Base-by-base conservation (phyloP, 2,329 filamentous ascomycete species). In the Rutstroemia sp. region DNA sequence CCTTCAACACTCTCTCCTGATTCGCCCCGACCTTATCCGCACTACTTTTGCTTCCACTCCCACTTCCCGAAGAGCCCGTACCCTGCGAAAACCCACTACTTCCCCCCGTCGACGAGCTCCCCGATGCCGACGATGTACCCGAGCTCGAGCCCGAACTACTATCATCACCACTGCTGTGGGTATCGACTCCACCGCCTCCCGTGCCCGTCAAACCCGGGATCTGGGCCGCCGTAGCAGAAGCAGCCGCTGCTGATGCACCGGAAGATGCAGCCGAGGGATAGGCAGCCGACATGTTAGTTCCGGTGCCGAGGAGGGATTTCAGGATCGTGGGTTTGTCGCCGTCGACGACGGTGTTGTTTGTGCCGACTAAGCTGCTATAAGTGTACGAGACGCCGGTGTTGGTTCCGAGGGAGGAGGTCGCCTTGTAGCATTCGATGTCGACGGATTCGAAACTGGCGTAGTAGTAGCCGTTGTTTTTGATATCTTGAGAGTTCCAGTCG, bases 381-480 rank as follows among this genome's bases (percentile, higher is more conserved):
- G 83, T 81, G 78, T 97, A 99, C 23, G 86, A 85, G 63, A 76
- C 80, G 61, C 82, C 81, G 54, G 78, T 82, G 72, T 84, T 87
- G 21, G 81, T 78, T 30, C 92, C 94, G 3, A 89, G 84, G 0
- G 69, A 67, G 17, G 63, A 72, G 54, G 73, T 70, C 36, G 80
- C 76, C 64, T 92, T 80, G 77, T 88, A 97, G 84, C 94, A 99
- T 63, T 91, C 75, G 38, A 97, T 84, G n/a, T 76, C 79, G 58
- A 99, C 82, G 54, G 91, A 83, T 54, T 83, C 78, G 66, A 96
- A 82, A 45, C 81, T 82, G 54, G 91, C 88, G 70, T 87, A 96
- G 78, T 94, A 96, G 78, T 96, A 97, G 34, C 89, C 89, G 68
- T 89, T 78, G 52, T 81, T 79, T 74, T 89, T 76, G 78, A 97